Percentiles rank a stretch among this genome's conserved stretches.
Evolutionary conservation across 352 stramenopile genomes (phyloP).

Genomic region (Aphanomyces stellatus): DNA sequence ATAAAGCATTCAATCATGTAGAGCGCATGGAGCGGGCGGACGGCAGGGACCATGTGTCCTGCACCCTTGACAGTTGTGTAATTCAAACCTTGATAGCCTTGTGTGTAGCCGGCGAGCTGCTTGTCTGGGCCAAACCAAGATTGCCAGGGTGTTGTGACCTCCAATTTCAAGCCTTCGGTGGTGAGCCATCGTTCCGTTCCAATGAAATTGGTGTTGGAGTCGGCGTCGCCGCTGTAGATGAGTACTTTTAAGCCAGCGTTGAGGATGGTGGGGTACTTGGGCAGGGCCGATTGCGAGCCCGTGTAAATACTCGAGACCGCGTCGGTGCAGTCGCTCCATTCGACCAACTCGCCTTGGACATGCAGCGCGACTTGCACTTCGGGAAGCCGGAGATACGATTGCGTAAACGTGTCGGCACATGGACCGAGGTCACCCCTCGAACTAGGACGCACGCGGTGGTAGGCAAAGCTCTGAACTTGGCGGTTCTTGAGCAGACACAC

Average conservation of each 20-base stretch:
- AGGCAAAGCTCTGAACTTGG: slow-evolving; percentile 34
- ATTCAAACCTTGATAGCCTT: slow-evolving; percentile 65
- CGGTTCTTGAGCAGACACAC: slow-evolving; percentile 47
- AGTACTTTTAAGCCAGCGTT: slow-evolving; percentile 29
- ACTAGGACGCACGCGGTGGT: slow-evolving; percentile 38
- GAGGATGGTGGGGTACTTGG: slow-evolving; percentile 34
- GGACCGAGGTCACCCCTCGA: slow-evolving; percentile 49
- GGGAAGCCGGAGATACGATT: slow-evolving; percentile 35
- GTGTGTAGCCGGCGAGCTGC: slow-evolving; percentile 78
- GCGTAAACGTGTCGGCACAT: slow-evolving; percentile 49
- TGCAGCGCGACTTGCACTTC: slow-evolving; percentile 54
- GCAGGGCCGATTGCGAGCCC: slow-evolving; percentile 39
- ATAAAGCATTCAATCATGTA: slow-evolving; percentile 25
- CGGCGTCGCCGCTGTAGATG: slow-evolving; percentile 59
- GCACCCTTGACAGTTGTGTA: slow-evolving; percentile 89
- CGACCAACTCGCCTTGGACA: slow-evolving; percentile 31
- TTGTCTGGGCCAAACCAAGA: slow-evolving; percentile 45
- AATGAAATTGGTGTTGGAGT: slow-evolving; percentile 67
- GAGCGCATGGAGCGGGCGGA: slow-evolving; percentile 19
- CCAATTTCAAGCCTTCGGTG: slow-evolving; percentile 39
- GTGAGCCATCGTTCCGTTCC: slow-evolving; percentile 52
- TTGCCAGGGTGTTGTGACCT: slow-evolving; percentile 33
- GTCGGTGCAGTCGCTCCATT: slow-evolving; percentile 45
- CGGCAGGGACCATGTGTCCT: slow-evolving; percentile 73
- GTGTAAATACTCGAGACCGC: slow-evolving; percentile 35